phyloP scores from a whole-genome alignment of 495 filamentous ascomycete genomes.

The Immersiella caudata region DNA sequence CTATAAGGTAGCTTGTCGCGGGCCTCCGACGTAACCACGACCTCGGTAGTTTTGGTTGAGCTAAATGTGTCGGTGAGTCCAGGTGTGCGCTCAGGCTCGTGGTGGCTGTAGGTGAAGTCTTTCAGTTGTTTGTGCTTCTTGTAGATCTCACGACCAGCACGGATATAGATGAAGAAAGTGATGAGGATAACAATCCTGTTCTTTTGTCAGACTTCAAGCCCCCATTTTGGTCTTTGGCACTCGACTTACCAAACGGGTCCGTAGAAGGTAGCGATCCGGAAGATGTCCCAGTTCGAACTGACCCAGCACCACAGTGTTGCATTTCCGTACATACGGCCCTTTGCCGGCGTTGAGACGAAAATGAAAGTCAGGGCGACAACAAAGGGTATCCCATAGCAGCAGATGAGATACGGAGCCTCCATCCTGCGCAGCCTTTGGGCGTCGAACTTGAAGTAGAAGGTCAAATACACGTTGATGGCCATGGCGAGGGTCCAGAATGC shows the following conservation, averaged over 20 bases:
- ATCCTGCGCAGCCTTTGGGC: constrained; percentile 66
- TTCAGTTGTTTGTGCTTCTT: constrained; percentile 52
- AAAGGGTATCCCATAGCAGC: constrained; percentile 78
- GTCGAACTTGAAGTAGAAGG: constrained; percentile 78
- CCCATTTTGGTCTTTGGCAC: not conserved
- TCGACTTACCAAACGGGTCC: constrained; percentile 72
- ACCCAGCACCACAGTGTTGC: constrained; percentile 91
- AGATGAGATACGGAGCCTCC: constrained; percentile 71
- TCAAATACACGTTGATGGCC: constrained; percentile 86
- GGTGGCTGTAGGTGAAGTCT: constrained; percentile 44
- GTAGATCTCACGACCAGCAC: constrained; percentile 73
- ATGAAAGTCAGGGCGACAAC: constrained; percentile 70
- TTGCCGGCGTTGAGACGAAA: constrained; percentile 56
- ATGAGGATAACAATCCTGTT: constrained; percentile 62
- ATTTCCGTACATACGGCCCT: constrained; percentile 69
- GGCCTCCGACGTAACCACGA: constrained; percentile 50
- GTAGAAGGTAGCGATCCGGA: constrained; percentile 80
- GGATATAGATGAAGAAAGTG: constrained; percentile 74
- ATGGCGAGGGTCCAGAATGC: constrained; percentile 81
- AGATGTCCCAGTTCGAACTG: constrained; percentile 62
- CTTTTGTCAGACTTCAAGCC: constrained; percentile 19
- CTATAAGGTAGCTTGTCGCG: constrained; percentile 29
- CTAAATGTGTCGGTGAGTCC: constrained; percentile 53
- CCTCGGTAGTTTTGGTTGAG: constrained; percentile 62
- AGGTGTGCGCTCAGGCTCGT: constrained; percentile 47